Percentiles rank a stretch among this genome's conserved stretches.
Conservation (phyloP, 805 yeast species). For the Torulaspora gathmanii region DNA sequence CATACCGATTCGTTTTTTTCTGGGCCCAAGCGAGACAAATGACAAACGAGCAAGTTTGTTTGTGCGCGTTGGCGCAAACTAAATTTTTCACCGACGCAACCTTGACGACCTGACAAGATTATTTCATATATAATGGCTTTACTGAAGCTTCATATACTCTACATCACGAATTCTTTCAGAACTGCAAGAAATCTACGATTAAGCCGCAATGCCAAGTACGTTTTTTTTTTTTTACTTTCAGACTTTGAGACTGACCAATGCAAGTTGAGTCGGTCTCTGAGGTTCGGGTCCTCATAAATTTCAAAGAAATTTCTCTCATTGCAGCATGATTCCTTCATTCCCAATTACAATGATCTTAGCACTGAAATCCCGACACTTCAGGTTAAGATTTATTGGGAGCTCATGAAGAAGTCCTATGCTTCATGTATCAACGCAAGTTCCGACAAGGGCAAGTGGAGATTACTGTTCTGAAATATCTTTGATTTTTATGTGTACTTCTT, state of each 20-base stretch:
- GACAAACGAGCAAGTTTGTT: no score
- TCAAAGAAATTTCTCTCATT: constrained; percentile 5
- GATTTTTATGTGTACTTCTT: constrained; percentile 19
- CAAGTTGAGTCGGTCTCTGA: constrained; percentile 30
- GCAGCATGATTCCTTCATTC: not conserved
- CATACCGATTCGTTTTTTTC: not conserved
- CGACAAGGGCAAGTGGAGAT: not conserved
- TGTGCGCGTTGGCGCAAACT: not conserved
- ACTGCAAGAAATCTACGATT: constrained; percentile 17
- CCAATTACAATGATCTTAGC: constrained; percentile 36
- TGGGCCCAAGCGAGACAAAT: no score
- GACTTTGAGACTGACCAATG: constrained; percentile 2
- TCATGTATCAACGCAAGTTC: not conserved
- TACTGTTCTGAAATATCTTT: constrained; percentile 5
- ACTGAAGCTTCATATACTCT: not conserved
- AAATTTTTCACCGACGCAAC: constrained; percentile 7
- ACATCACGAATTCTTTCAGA: not conserved
- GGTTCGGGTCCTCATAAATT: constrained; percentile 69
- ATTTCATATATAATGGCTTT: not conserved
- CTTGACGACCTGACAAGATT: not conserved
- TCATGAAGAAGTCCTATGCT: not conserved
- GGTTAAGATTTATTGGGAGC: constrained; percentile 26
- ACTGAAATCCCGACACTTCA: constrained; percentile 89
- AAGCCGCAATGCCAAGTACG: constrained; percentile 62
- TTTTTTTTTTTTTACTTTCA: constrained; percentile 30